phyloP scores from a whole-genome alignment of 495 filamentous ascomycete genomes.

The Lepraria neglecta region DNA sequence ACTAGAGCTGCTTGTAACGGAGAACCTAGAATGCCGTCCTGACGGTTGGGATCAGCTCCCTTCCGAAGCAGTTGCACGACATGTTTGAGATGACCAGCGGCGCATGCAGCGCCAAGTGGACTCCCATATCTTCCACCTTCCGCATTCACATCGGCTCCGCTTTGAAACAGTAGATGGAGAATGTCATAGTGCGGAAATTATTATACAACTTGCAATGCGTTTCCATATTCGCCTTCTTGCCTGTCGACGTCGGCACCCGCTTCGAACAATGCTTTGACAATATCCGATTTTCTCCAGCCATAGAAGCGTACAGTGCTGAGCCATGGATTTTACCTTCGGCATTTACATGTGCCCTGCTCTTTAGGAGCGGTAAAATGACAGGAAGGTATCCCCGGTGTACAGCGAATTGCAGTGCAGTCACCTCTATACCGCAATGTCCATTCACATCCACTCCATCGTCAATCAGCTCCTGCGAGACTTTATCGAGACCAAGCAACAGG shows the following conservation, averaged over 20 bases:
- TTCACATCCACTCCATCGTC: not conserved
- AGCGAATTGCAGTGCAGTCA: not conserved
- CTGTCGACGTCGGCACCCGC: not conserved
- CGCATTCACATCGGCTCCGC: not conserved
- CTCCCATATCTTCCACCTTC: not conserved
- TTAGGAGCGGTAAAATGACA: not conserved
- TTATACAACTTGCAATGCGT: not conserved
- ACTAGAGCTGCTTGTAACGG: not conserved
- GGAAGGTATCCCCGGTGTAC: not conserved
- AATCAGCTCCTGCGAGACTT: not conserved
- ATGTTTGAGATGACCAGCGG: not conserved
- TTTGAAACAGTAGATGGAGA: not conserved
- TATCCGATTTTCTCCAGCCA: not conserved
- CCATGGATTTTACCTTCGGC: not conserved
- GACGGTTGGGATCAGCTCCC: not conserved
- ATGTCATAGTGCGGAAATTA: not conserved
- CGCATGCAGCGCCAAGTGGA: not conserved
- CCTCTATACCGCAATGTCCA: not conserved
- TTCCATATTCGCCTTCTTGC: slow-evolving; percentile 2
- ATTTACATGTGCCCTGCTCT: not conserved
- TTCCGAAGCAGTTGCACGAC: not conserved
- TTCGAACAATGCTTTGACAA: not conserved
- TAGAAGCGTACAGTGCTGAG: not conserved
- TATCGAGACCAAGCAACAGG: not conserved
- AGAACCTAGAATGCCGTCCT: not conserved